A percentile compares a stretch with the other conserved stretches of the same genome.
Conservation (phyloP, 306 rosid genomes). For the Quercus parvula region DNA sequence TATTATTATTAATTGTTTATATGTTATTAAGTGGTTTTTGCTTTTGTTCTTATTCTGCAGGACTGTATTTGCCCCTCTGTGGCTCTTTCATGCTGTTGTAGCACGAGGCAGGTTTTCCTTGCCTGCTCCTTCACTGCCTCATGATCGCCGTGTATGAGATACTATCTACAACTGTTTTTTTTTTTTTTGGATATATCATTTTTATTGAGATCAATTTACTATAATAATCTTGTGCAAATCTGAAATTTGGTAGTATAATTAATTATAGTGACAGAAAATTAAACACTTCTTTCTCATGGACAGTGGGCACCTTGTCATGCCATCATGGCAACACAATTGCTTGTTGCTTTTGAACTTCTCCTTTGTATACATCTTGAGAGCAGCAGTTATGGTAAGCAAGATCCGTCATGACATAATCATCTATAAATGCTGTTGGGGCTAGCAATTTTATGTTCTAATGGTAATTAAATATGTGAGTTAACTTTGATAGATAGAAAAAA, state of each 20-base stretch:
- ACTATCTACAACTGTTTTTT: neutral
- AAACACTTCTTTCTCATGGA: conserved; percentile 22
- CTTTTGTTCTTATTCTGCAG: conserved; percentile 38
- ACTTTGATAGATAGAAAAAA: neutral
- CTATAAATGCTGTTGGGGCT: conserved; percentile 1
- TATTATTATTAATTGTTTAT: neutral
- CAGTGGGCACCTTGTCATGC: conserved; percentile 99
- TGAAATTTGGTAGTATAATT: conserved; percentile 13
- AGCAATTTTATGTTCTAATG: neutral
- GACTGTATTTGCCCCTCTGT: conserved; percentile 63
- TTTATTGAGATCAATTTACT: neutral
- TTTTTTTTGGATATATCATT: conserved; percentile 7
- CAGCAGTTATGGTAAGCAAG: conserved; percentile 57
- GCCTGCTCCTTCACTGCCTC: conserved; percentile 88
- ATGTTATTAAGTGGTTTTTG: conserved; percentile 4
- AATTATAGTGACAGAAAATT: conserved; percentile 11
- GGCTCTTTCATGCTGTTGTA: conserved; percentile 75
- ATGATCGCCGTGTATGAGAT: conserved; percentile 72
- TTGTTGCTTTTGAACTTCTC: conserved; percentile 88
- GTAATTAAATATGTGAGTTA: neutral
- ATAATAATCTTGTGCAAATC: neutral
- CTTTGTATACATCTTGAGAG: conserved; percentile 75
- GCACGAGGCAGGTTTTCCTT: conserved; percentile 90
- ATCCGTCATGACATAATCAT: conserved; percentile 1
- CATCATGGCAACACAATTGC: conserved; percentile 70